Conservation (phyloP, 441 rosid species). For the Bocquillonia castaneifolia region DNA sequence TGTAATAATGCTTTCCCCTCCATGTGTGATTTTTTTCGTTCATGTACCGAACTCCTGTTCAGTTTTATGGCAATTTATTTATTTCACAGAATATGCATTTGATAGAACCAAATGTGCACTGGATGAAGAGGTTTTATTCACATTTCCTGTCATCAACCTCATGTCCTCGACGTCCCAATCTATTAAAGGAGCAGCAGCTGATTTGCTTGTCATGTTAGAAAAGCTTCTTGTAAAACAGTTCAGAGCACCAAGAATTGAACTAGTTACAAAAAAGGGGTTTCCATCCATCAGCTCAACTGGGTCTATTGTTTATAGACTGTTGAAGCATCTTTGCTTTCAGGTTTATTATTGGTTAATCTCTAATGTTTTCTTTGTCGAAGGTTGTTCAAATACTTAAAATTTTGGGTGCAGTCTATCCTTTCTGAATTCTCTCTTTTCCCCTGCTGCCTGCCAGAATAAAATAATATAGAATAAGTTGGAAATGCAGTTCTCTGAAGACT, state of each 20-base stretch:
- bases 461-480: not conserved
- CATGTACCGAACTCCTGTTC: not conserved
- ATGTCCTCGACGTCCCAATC: constrained; percentile 83
- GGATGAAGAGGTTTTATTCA: constrained; percentile 61
- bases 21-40: not conserved
- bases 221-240: constrained; percentile 45
- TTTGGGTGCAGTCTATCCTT: not conserved
- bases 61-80: not conserved
- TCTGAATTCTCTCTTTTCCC: not conserved
- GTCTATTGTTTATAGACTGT: constrained; percentile 55
- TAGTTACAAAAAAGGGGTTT: constrained; percentile 32
- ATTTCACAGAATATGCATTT: constrained; percentile 38
- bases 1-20: not conserved
- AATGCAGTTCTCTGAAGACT: not conserved
- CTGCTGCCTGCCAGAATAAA: not conserved
- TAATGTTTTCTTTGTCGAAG: constrained; percentile 6
- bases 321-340: constrained; percentile 76
- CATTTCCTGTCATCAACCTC: constrained; percentile 65
- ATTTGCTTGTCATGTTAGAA: constrained; percentile 66
- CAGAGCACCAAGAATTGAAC: constrained; percentile 42
- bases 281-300: constrained; percentile 54
- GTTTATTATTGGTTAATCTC: constrained; percentile 30
- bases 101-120: constrained; percentile 34
- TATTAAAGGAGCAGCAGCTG: constrained; percentile 67
- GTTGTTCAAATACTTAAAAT: not conserved